Evolutionary conservation across 345 rosid genomes (phyloP), one percentile per base, ranked within the genome.

Genomic region (Linum lewisii): DNA sequence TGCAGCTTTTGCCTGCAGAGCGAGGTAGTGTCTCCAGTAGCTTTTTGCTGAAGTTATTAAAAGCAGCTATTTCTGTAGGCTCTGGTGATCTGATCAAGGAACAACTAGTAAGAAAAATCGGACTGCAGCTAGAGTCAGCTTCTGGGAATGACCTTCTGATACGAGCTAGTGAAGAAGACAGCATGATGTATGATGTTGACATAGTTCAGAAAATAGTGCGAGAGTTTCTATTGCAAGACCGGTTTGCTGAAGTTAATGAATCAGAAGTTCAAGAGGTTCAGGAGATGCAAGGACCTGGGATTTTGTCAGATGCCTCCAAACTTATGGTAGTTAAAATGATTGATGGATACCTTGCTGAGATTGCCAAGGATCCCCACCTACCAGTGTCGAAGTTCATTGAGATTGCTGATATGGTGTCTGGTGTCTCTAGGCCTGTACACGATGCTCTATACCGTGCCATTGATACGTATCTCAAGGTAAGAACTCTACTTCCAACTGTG

Each of bases 391-490:
- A 73, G 73, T 90, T 90, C 69, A 65, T 84, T 3, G 79, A 78
- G 65, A 86, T 90, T 24, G 88, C 95, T 23, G 84, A 83, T 68
- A 67, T 75, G 78, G 82, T 90, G 54, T 74, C 80, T 23, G 65
- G 77, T 57, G 74, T 86, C 64, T 65, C 88, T 6, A 77, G 95
- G 52, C 92, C 97, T 26, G 75, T 86, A 51, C 92, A 90, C 60
- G 97, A 90, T 66, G 90, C 82, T 32, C 76, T 90, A 23, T 90
- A 90, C 78, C 82, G 88, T 7, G 95, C 95, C 34, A 78, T 90
- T 47, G 95, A 90, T 75, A 86, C 63, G 80, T 90, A 76, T 72
- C 82, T 90, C 8, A 84, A 77, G 90, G 97, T 90, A 58, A 68
- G 67, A 49, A n/a, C 55, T 50, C 15, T 11, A 42, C 15, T 16